Conservation (phyloP, 139 green algal species). For the Zygnema cylindricum region DNA sequence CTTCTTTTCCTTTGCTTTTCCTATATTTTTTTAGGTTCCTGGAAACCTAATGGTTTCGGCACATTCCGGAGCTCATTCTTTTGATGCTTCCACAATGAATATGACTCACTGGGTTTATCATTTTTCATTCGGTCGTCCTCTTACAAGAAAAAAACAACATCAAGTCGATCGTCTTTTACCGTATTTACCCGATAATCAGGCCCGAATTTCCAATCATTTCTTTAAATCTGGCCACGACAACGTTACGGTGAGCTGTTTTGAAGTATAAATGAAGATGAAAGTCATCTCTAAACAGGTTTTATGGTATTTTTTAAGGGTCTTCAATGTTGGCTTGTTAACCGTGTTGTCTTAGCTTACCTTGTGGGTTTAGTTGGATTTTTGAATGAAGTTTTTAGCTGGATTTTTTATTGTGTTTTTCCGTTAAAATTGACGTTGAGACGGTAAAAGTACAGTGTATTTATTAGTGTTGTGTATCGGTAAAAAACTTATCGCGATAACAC, state of each 20-base stretch:
- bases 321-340: too few species aligned
- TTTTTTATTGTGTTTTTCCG: too few species aligned
- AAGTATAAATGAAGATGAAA: too few species aligned
- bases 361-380: too few species aligned
- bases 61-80: constrained; percentile 50
- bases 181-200: constrained; percentile 5
- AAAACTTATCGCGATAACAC: too few species aligned
- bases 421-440: too few species aligned
- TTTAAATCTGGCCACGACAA: constrained; percentile 58
- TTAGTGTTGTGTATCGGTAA: too few species aligned
- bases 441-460: too few species aligned
- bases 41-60: constrained; percentile 61
- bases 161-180: constrained; percentile 19
- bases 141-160: constrained; percentile 14
- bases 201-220: constrained; percentile 7
- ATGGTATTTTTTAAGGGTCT: too few species aligned
- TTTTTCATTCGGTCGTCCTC: constrained; percentile 64
- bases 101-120: constrained; percentile 66
- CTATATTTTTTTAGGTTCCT: constrained; percentile 25
- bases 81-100: constrained; percentile 63
- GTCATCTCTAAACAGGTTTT: too few species aligned
- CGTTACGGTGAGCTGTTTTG: constrained; percentile 26
- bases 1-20: not conserved
- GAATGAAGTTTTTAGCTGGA: too few species aligned
- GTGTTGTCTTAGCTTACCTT: too few species aligned